phyloP scores from a whole-genome alignment of 352 stramenopile species.

The Thalassiosira delicatula region DNA sequence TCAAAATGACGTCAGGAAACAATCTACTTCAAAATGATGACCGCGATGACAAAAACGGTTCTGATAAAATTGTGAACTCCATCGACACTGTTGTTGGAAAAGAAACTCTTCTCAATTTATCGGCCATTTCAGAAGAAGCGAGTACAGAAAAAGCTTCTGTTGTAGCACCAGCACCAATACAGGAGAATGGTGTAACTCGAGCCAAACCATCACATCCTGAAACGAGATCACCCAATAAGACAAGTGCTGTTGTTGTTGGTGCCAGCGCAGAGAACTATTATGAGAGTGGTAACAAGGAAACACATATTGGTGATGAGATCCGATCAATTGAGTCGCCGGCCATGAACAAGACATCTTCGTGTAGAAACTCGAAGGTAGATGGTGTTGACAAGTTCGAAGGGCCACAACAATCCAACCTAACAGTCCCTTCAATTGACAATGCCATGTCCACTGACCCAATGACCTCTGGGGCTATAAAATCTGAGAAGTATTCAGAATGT shows the following conservation, averaged over 20 bases:
- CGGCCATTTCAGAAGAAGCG: slow-evolving; percentile 21
- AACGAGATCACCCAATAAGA: slow-evolving; percentile 2
- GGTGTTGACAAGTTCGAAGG: no score
- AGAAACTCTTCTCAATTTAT: slow-evolving; percentile 21
- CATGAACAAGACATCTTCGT: no score
- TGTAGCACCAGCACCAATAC: slow-evolving; percentile 11
- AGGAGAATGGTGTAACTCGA: neutral
- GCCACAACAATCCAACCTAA: no score
- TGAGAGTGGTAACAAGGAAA: no score
- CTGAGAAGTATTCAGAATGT: slow-evolving; percentile 22
- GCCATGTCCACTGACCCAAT: no score
- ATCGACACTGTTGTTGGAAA: slow-evolving; percentile 20
- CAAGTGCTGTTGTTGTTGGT: no score
- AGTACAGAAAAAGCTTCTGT: neutral
- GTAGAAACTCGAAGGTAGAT: no score
- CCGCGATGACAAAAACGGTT: neutral
- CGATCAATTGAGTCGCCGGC: no score
- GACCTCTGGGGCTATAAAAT: no score
- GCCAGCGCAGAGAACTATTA: no score
- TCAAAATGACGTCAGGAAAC: neutral
- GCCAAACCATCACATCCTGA: slow-evolving; percentile 1
- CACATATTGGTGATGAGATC: no score
- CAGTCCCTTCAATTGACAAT: no score
- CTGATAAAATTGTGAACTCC: neutral
- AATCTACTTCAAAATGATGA: neutral